Percentiles rank a stretch among this genome's conserved stretches.
These are phyloP conservation scores for Fusarium keratoplasticum DNA, from an alignment of 2,329 filamentous ascomycete genomes.

Conservation along the genomic window DNA sequence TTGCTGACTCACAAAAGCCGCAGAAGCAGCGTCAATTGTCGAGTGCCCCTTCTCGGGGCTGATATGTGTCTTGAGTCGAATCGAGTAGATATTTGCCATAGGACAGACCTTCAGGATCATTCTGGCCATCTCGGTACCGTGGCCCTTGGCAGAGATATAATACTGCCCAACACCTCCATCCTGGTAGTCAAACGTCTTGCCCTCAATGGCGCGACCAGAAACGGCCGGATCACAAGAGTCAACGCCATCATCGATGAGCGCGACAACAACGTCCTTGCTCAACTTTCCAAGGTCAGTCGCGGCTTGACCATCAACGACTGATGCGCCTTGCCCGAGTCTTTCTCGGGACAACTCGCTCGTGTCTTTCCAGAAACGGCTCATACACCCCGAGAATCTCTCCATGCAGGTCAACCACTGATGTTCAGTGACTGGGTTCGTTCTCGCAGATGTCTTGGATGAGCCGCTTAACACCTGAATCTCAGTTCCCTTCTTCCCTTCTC, in stretches of 20 bases:
- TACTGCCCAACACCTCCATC: slow-evolving; percentile 5
- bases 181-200: slow-evolving; percentile 16
- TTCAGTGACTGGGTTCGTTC: neutral
- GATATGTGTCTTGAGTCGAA: slow-evolving; percentile 33
- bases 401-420: slow-evolving; percentile 11
- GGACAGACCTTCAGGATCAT: slow-evolving; percentile 41
- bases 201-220: neutral
- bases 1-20: slow-evolving; percentile 16
- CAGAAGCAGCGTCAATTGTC: slow-evolving; percentile 9
- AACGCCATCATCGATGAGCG: slow-evolving; percentile 16
- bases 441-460: neutral
- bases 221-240: neutral
- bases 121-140: slow-evolving; percentile 42
- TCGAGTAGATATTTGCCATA: slow-evolving; percentile 41
- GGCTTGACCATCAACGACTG: neutral
- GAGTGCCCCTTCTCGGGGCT: neutral
- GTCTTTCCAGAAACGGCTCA: neutral
- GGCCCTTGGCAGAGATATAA: slow-evolving; percentile 22
- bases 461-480: neutral
- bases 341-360: neutral
- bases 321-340: neutral
- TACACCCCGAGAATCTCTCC: neutral
- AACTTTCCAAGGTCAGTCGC: neutral
- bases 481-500: neutral
- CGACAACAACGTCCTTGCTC: slow-evolving; percentile 3